phyloP scores from a whole-genome alignment of 83 land plant genomes.

The Larix sibirica region DNA sequence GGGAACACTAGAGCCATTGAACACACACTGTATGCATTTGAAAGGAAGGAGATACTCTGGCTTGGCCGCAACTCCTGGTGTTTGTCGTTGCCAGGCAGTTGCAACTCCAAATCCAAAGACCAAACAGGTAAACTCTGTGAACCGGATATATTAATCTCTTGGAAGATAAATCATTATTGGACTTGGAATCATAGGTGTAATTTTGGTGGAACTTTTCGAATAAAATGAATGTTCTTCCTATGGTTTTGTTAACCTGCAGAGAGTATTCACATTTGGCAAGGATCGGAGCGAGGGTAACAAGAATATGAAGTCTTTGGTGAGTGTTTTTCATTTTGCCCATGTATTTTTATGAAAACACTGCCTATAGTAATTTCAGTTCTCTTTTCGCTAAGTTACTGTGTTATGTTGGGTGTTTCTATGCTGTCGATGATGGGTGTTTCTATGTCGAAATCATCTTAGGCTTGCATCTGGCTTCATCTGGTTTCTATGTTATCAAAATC shows the following conservation, averaged over 20 bases:
- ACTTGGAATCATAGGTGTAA: not conserved
- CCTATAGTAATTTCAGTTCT: not conserved
- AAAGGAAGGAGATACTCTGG: not conserved
- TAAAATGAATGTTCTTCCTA: not conserved
- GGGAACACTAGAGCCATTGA: not conserved
- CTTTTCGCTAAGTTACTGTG: not conserved
- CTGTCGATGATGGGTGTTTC: not conserved
- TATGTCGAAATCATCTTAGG: not conserved
- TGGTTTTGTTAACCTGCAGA: constrained; percentile 33
- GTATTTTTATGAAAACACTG: not conserved
- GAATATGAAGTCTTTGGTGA: constrained; percentile 90
- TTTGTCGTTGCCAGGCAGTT: constrained; percentile 30
- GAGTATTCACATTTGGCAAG: constrained; percentile 92
- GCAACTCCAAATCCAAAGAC: constrained; percentile 38
- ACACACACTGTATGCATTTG: not conserved
- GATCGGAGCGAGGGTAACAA: constrained; percentile 93
- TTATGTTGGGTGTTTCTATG: not conserved
- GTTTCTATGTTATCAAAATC: too few species aligned
- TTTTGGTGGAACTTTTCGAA: not conserved
- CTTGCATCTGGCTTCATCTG: not conserved
- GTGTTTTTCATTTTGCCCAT: constrained; percentile 9
- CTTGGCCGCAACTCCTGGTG: not conserved
- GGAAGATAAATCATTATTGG: not conserved
- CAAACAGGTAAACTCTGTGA: constrained; percentile 31
- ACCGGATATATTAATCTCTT: not conserved